Evolutionary conservation across 208 protist species (phyloP), one percentile per base, ranked within the genome.

Genomic region (Crithidia acanthocephali): DNA sequence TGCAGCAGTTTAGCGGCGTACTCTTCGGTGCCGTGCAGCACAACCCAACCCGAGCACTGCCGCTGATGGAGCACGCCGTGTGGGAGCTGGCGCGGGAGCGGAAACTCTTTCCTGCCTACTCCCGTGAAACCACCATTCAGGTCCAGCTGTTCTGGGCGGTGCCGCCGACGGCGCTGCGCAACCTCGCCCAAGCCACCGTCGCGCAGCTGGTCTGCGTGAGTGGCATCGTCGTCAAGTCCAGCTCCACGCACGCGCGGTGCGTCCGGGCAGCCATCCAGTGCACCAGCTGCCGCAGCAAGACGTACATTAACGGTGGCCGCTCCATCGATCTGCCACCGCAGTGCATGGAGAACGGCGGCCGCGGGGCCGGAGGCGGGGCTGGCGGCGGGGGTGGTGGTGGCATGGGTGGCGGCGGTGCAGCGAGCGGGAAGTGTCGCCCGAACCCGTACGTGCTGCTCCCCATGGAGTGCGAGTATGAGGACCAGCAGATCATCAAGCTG

Each of bases 401-500:
- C n/a, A n/a, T n/a, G n/a, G 78, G 60, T 23, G 47, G 63, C 23
- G 35, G 47, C 25, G 72, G 64, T 30, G 51, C 56, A 2, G 50
- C 72, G 37, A 62, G 65, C 37, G 67, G 70, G 28, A 87, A 90
- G 74, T 98, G 96, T 79, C 89, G 88, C 0, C 93, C 90, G 0
- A 97, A 98, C 68, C 96, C 96, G 8, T 98, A 97, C 74, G 93
- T 97, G 25, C 63, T 98, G 37, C 78, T 98, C 7, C 84, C 91
- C n/a, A 96, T 96, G 81, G 92, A 92, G 75, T 97, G 90, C 67
- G 84, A 96, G 80, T 98, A 92, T 76, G 89, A 97, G 56, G 96
- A 98, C 68, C 87, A 95, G 76, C 92, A 98, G 56, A 83, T 96
- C 30, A 72, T 98, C 27, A 98, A 97, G 69, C 79, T 98, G 66